A percentile compares a stretch with the other conserved stretches of the same genome.
These are phyloP conservation scores for Aegilops bicornis DNA, from an alignment of 176 grass and related monocot genomes.

Conservation along the genomic window DNA sequence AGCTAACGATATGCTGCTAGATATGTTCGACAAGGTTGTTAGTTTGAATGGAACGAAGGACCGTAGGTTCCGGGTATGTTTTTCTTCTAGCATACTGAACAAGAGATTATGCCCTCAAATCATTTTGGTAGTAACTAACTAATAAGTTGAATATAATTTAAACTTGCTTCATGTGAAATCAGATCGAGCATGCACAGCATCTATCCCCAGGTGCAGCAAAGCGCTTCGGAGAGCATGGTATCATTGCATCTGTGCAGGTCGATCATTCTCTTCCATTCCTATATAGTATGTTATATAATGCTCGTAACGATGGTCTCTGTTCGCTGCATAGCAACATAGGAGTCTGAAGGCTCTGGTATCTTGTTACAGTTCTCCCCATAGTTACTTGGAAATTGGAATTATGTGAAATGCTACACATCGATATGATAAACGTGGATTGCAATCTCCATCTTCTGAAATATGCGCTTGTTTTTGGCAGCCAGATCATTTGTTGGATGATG, in stretches of 20 bases:
- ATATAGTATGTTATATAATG: neutral
- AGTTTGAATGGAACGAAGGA: slow-evolving; percentile 68
- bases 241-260: slow-evolving; percentile 88
- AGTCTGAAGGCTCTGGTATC: neutral
- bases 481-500: slow-evolving; percentile 82
- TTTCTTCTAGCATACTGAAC: slow-evolving; percentile 16
- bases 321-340: neutral
- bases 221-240: slow-evolving; percentile 72
- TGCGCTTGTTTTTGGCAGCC: slow-evolving; percentile 49
- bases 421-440: neutral
- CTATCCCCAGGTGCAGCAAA: slow-evolving; percentile 52
- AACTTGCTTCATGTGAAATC: slow-evolving; percentile 36
- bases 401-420: neutral
- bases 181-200: slow-evolving; percentile 98
- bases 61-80: slow-evolving; percentile 71
- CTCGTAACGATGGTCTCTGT: neutral
- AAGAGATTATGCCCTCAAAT: neutral
- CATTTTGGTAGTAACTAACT: neutral
- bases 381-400: neutral
- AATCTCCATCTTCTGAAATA: neutral
- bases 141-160: neutral
- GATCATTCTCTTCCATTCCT: neutral
- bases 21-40: slow-evolving; percentile 59
- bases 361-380: neutral
- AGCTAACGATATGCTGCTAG: slow-evolving; percentile 78